Evolutionary conservation across 257 asterid species (phyloP), one percentile per base, ranked within the genome.

Genomic region (Scutellaria baicalensis): DNA sequence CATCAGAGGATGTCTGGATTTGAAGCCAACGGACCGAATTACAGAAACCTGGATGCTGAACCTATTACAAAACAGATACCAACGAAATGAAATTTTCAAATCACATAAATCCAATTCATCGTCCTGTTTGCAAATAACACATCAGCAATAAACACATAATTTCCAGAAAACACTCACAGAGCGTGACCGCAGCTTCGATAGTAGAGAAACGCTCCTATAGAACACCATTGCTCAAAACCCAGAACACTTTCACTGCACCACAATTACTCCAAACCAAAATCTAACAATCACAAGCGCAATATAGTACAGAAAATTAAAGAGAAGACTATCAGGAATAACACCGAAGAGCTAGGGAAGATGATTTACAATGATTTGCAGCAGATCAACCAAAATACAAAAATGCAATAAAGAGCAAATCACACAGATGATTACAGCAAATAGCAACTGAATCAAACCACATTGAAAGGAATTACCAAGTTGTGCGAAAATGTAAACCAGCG

Each of bases 21-120:
- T 91, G 97, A 74, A 91, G 86, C 96, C 96, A 89, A 44, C 97
- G 97, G 12, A 91, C 89, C 16, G 95, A 87, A 64, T 79, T 80
- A 73, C 80, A 59, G 54, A 85, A 74, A 61, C 75, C 82, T 27
- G 82, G 79, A 88, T 81, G 94, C 44, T 85, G 96, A 68, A 64
- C 88, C 97, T 91, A 55, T 40, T 13, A 44, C 17, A 42, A 64
- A 35, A 65, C 20, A 23, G 59, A 61, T 61, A 13, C 33, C 45
- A 62, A 17, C 17, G 21, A 44, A 45, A 11, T n/a, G 6, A 12
- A 48, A 51, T 6, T 2, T 21, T n/a, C n/a, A 36, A 39, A 44
- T 50, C 43, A 16, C 31, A 47, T 10, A 35, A 55, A 45, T 56
- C 43, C 54, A 44, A 44, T 14, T 66, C 11, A 1, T 38, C 8